A percentile compares a stretch with the other conserved stretches of the same genome.
Conservation (phyloP, 2,329 filamentous ascomycete species). For the Epichloe glyceriae region DNA sequence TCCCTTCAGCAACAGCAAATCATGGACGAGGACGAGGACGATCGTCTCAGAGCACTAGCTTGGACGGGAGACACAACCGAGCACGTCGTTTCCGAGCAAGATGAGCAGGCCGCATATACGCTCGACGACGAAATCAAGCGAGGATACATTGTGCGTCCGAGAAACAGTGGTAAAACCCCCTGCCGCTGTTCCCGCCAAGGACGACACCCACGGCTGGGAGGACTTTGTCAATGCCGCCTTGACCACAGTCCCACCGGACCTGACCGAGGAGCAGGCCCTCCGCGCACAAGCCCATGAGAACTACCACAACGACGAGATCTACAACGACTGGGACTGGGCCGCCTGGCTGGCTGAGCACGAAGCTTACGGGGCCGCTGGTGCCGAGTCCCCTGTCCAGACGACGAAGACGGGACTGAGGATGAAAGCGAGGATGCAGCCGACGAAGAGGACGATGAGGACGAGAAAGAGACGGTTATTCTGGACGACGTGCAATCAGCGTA, state of each 20-base stretch:
- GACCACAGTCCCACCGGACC: constrained; percentile 10
- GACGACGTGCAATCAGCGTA: not conserved
- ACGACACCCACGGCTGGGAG: constrained; percentile 14
- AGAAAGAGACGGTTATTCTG: constrained; percentile 2
- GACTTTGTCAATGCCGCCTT: constrained; percentile 15
- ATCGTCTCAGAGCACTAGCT: constrained; percentile 21
- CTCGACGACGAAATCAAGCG: constrained; percentile 22
- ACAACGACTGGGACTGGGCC: constrained; percentile 12
- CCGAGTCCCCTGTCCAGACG: not conserved
- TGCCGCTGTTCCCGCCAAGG: constrained; percentile 6
- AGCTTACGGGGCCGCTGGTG: not conserved
- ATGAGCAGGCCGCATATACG: constrained; percentile 5
- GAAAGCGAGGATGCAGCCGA: not conserved
- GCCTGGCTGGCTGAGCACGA: constrained; percentile 11
- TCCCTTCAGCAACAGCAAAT: constrained; percentile 25
- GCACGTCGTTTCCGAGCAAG: not conserved
- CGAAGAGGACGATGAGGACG: constrained; percentile 6
- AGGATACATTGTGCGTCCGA: constrained; percentile 17
- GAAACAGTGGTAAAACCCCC: constrained; percentile 2
- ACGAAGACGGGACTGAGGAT: not conserved
- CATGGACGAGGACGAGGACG: constrained; percentile 21
- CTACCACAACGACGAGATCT: constrained; percentile 8
- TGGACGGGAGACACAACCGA: constrained; percentile 17
- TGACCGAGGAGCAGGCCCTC: constrained; percentile 14
- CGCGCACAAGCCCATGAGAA: constrained; percentile 13